phyloP scores from a whole-genome alignment of 768 basidiomycete genomes.

The Gloeopeniophorella convolvens region DNA sequence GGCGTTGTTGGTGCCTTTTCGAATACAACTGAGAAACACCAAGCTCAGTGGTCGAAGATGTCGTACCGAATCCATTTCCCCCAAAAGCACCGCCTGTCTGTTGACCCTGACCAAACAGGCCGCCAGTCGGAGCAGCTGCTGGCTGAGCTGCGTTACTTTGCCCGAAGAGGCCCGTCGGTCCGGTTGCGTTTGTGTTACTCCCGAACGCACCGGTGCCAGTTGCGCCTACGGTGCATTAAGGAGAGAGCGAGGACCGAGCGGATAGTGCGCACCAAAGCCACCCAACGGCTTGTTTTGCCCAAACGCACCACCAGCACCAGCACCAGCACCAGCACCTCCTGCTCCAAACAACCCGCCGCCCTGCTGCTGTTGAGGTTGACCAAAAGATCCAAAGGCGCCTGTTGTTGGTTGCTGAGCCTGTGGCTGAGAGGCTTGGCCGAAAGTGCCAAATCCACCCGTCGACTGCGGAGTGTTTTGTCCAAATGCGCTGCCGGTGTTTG shows the following conservation, averaged over 20 bases:
- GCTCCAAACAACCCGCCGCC: constrained; percentile 24
- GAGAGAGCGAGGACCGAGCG: not conserved
- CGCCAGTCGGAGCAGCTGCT: constrained; percentile 25
- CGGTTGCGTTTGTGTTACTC: constrained; percentile 12
- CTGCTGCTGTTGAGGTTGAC: constrained; percentile 23
- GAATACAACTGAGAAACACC: not conserved
- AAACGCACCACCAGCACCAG: constrained; percentile 29
- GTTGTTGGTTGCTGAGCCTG: constrained; percentile 26
- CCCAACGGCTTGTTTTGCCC: constrained; percentile 29
- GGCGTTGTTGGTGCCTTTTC: constrained; percentile 10
- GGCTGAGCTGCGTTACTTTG: constrained; percentile 27
- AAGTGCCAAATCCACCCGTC: constrained; percentile 23
- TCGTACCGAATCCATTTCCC: constrained; percentile 26
- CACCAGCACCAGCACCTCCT: no score
- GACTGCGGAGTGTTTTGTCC: constrained; percentile 20
- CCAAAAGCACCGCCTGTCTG: constrained; percentile 19
- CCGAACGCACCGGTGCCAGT: constrained; percentile 14
- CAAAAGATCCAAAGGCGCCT: constrained; percentile 31
- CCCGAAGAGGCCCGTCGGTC: constrained; percentile 25
- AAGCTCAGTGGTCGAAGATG: not conserved
- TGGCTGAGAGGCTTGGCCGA: constrained; percentile 23
- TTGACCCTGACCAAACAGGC: constrained; percentile 28
- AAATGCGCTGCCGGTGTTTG: constrained; percentile 24
- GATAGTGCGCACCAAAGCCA: constrained; percentile 11
- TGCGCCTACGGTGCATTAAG: constrained; percentile 12